phyloP scores from a whole-genome alignment of 345 rosid genomes.

The Eutrema yunnanense region DNA sequence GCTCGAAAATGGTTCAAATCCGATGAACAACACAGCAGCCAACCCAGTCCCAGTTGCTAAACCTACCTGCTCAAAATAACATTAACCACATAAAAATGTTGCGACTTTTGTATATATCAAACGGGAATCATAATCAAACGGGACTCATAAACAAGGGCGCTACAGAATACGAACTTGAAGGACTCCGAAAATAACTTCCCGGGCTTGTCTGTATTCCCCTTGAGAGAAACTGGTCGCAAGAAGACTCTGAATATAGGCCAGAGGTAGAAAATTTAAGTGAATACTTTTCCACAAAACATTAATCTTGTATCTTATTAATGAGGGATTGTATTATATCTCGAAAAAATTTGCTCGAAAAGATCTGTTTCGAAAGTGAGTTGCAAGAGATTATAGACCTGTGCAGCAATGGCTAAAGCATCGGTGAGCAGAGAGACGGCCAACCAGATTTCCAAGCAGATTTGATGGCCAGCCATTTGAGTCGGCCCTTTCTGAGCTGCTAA shows the following conservation, averaged over 20 bases:
- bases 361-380: background rate
- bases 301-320: background rate
- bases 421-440: slow-evolving; percentile 82
- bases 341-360: background rate
- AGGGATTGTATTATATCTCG: background rate
- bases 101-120: background rate
- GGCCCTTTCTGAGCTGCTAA: slow-evolving; percentile 88
- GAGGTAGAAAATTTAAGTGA: background rate
- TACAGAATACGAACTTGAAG: slow-evolving; percentile 47
- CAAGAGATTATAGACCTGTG: slow-evolving; percentile 51
- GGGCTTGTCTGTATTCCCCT: slow-evolving; percentile 67
- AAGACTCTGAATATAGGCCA: slow-evolving; percentile 52
- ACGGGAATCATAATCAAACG: background rate
- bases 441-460: slow-evolving; percentile 87
- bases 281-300: background rate
- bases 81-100: background rate
- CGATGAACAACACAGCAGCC: slow-evolving; percentile 58
- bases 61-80: slow-evolving; percentile 56
- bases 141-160: background rate
- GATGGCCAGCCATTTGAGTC: slow-evolving; percentile 89
- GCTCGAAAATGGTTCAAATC: slow-evolving; percentile 66
- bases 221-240: slow-evolving; percentile 71
- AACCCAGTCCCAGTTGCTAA: slow-evolving; percentile 64
- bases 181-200: slow-evolving; percentile 51
- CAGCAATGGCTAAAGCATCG: slow-evolving; percentile 95